These are phyloP conservation scores for Thuja plicata DNA, from an alignment of 83 land plant species.

Conservation along the genomic window DNA sequence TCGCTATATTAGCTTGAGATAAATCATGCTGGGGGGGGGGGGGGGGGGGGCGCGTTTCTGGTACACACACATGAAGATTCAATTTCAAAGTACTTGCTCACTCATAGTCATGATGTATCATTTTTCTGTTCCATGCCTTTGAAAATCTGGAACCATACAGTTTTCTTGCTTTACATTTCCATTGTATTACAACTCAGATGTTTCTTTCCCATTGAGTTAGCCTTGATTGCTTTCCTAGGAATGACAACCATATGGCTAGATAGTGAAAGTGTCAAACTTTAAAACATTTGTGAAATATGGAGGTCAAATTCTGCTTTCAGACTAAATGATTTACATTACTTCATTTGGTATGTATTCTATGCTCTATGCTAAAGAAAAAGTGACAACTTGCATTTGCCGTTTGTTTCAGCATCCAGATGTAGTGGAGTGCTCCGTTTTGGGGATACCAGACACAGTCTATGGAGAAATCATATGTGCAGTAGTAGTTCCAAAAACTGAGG, in stretches of 20 bases:
- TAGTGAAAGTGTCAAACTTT: not conserved
- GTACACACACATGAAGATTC: not conserved
- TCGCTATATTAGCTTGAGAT: not conserved
- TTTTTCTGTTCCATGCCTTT: not conserved
- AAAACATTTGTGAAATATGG: not conserved
- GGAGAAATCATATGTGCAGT: slow-evolving; percentile 86
- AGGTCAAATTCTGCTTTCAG: not conserved
- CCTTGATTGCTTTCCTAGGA: not conserved
- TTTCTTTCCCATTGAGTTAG: not conserved
- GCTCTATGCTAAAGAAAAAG: not conserved
- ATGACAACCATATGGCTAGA: no score
- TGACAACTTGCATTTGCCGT: slow-evolving; percentile 1
- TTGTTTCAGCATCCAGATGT: slow-evolving; percentile 79
- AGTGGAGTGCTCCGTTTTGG: slow-evolving; percentile 89
- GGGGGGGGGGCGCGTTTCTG: no score
- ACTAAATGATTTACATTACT: not conserved
- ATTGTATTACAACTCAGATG: not conserved
- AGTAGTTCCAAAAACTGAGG: slow-evolving; percentile 57
- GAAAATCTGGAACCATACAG: not conserved
- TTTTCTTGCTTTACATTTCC: not conserved
- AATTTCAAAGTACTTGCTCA: not conserved
- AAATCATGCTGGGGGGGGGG: not conserved
- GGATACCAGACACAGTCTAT: slow-evolving; percentile 83
- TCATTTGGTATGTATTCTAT: not conserved
- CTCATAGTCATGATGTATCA: no score